These are phyloP conservation scores for Rhizopus sp. DNA, from an alignment of 371 early-diverging fungal species.

Conservation along the genomic window DNA sequence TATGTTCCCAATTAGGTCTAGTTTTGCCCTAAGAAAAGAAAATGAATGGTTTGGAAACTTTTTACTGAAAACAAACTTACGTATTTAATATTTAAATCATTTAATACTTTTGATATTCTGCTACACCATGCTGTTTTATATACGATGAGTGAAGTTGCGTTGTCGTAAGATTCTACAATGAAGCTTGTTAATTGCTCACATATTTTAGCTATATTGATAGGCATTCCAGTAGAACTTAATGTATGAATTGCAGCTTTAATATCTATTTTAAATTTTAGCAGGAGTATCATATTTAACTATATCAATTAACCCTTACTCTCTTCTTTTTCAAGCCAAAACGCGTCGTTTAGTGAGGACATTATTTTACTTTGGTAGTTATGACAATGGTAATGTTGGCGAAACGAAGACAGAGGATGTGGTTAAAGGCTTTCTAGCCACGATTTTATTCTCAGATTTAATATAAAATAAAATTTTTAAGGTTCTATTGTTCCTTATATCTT, in stretches of 20 bases:
- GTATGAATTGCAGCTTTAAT: constrained; percentile 7
- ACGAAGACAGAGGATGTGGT: too few species aligned
- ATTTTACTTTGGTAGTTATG: constrained; percentile 5
- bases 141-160: constrained; percentile 4
- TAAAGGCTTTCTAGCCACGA: too few species aligned
- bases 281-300: constrained; percentile 5
- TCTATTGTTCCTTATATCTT: too few species aligned
- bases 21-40: constrained; percentile 11
- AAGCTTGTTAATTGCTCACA: constrained; percentile 2
- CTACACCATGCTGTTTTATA: constrained; percentile 13
- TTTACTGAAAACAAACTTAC: constrained; percentile 17
- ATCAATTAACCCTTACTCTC: constrained; percentile 8
- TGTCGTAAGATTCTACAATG: constrained; percentile 6
- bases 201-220: constrained; percentile 1
- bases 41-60: constrained; percentile 16
- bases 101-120: constrained; percentile 9
- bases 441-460: too few species aligned
- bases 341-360: constrained; percentile 8
- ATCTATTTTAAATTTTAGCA: constrained; percentile 7
- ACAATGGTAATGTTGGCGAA: too few species aligned
- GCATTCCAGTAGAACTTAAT: constrained; percentile 3
- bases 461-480: too few species aligned
- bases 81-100: constrained; percentile 9
- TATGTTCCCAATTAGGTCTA: constrained; percentile 16
- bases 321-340: constrained; percentile 5